phyloP scores from a whole-genome alignment of 116 monocot species.

The Iris pallida region DNA sequence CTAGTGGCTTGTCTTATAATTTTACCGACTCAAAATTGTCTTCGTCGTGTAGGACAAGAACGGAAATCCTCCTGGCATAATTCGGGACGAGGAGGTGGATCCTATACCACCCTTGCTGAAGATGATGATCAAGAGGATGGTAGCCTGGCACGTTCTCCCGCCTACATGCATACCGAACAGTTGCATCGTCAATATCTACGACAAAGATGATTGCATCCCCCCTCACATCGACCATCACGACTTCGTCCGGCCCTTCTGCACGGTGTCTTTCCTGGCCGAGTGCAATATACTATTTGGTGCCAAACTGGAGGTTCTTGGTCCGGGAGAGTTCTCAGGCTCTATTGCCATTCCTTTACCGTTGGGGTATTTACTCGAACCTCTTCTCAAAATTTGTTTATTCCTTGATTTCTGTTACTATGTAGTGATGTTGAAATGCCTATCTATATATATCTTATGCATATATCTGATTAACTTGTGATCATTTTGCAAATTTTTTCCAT shows the following conservation, averaged over 20 bases:
- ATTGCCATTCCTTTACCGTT: conserved; percentile 38
- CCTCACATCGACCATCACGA: conserved; percentile 72
- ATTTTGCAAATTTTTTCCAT: too few relatives aligned
- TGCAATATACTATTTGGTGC: conserved; percentile 55
- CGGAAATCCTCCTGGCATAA: conserved; percentile 58
- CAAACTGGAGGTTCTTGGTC: conserved; percentile 28
- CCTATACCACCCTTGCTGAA: conserved; percentile 44
- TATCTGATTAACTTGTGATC: too few relatives aligned
- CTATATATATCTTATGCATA: not conserved
- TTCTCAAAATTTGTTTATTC: not conserved
- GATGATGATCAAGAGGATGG: conserved; percentile 55
- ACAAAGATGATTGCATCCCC: conserved; percentile 67
- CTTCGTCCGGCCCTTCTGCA: conserved; percentile 64
- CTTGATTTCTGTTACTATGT: not conserved
- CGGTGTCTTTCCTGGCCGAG: conserved; percentile 49
- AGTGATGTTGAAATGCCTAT: too few relatives aligned
- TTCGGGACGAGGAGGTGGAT: conserved; percentile 45
- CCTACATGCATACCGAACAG: conserved; percentile 54
- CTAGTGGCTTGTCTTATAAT: too few relatives aligned
- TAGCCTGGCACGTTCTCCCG: conserved; percentile 46
- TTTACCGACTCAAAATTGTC: too few relatives aligned
- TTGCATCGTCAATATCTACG: conserved; percentile 71
- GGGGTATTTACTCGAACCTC: conserved; percentile 27
- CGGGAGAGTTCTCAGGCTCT: conserved; percentile 44
- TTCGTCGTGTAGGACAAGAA: conserved; percentile 37